Percentiles rank a stretch among this genome's conserved stretches.
Conservation (phyloP, 140 eudicot species). For the Senecio squalidus region DNA sequence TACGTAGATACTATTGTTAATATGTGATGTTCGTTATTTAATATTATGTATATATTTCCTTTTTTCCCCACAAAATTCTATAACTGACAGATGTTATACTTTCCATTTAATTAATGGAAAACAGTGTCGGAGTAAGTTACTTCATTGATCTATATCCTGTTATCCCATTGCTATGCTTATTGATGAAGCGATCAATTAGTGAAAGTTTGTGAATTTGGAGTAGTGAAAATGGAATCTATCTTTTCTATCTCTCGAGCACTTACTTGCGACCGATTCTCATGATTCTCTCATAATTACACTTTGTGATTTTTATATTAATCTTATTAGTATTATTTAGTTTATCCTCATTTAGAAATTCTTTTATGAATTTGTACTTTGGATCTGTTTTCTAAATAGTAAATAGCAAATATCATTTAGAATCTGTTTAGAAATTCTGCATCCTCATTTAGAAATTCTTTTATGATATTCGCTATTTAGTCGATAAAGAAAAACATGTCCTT, state of each 20-base stretch:
- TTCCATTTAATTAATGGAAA: not conserved
- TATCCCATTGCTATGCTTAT: not conserved
- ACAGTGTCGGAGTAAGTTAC: not conserved
- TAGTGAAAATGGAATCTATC: too few species aligned
- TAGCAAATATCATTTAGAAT: too few species aligned
- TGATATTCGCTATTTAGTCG: not conserved
- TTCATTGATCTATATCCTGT: not conserved
- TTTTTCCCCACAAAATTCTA: not conserved
- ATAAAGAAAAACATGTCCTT: not conserved
- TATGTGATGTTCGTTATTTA: not conserved
- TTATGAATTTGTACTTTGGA: not conserved
- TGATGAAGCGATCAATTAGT: too few species aligned
- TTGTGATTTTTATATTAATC: not conserved
- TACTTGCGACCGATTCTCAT: too few species aligned
- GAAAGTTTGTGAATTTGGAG: not conserved
- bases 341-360: not conserved
- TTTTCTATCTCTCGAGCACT: too few species aligned
- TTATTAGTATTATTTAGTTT: too few species aligned
- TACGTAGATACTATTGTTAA: not conserved
- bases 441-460: too few species aligned
- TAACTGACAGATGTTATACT: not conserved
- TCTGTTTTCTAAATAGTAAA: not conserved
- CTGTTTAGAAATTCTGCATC: too few species aligned
- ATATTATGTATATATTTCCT: not conserved
- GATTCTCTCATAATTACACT: too few species aligned